These are phyloP conservation scores for Heritiera fomes DNA, from an alignment of 345 rosid genomes.

Conservation along the genomic window DNA sequence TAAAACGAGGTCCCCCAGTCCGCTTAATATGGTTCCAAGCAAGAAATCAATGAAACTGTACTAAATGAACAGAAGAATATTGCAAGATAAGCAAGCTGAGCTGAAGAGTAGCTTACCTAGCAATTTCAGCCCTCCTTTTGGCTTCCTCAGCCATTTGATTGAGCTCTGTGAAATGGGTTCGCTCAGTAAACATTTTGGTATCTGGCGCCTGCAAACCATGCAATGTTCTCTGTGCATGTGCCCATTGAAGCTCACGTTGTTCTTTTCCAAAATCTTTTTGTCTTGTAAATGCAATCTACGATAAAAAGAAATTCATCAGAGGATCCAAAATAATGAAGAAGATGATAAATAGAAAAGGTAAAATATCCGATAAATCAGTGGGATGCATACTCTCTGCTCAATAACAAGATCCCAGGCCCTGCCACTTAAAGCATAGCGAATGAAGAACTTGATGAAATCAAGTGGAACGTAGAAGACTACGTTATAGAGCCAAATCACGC, in stretches of 20 bases:
- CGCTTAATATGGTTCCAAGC: neutral
- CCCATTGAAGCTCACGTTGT: constrained; percentile 99
- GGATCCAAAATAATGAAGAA: constrained; percentile 15
- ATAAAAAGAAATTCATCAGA: constrained; percentile 15
- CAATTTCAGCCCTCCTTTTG: constrained; percentile 95
- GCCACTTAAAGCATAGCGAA: constrained; percentile 89
- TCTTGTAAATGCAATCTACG: constrained; percentile 94
- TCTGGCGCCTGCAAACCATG: constrained; percentile 95
- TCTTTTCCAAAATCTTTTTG: constrained; percentile 97
- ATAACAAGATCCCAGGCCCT: constrained; percentile 99
- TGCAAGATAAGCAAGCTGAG: neutral
- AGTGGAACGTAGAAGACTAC: constrained; percentile 84
- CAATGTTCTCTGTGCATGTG: constrained; percentile 95
- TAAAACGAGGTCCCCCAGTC: neutral
- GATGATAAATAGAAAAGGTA: neutral
- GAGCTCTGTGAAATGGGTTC: constrained; percentile 82
- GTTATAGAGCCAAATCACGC: constrained; percentile 96
- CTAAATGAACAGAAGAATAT: neutral
- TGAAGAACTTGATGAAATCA: constrained; percentile 87
- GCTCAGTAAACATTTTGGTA: constrained; percentile 85
- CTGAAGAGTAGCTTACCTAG: constrained; percentile 52
- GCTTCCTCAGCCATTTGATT: constrained; percentile 98
- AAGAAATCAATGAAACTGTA: neutral
- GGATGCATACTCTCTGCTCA: constrained; percentile 84
- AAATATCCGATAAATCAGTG: neutral